A percentile compares a stretch with the other conserved stretches of the same genome.
phyloP scores from a whole-genome alignment of 2,329 filamentous ascomycete species.

The Alternaria triticimaculans region DNA sequence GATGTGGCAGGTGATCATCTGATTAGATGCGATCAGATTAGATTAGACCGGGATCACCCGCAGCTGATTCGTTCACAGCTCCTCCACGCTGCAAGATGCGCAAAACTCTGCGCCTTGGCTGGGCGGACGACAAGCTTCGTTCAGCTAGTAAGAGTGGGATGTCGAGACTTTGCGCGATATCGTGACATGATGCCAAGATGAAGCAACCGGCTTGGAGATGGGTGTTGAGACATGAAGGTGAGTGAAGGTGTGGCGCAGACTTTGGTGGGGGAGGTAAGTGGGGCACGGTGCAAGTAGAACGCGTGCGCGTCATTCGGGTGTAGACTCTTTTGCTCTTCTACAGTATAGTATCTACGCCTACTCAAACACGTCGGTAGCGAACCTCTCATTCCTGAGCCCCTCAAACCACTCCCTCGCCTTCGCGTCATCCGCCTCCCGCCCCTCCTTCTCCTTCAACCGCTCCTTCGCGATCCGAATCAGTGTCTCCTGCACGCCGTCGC shows the following conservation, averaged over 20 bases:
- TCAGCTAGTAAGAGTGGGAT: background rate
- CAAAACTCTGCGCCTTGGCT: conserved; percentile 1
- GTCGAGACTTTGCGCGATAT: background rate
- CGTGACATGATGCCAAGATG: background rate
- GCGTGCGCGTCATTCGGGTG: background rate
- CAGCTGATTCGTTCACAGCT: background rate
- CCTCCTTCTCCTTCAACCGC: conserved; percentile 47
- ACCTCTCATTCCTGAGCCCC: conserved; percentile 52
- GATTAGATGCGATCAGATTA: conserved; percentile 6
- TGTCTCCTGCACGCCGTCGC: conserved; percentile 52
- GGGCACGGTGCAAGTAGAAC: background rate
- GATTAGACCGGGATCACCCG: background rate
- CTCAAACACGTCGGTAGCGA: conserved; percentile 13
- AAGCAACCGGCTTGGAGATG: background rate
- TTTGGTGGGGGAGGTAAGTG: background rate
- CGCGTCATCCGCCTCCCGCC: conserved; percentile 47
- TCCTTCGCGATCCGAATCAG: conserved; percentile 55
- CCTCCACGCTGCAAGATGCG: background rate
- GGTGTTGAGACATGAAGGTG: background rate
- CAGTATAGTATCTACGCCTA: background rate
- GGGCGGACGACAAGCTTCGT: background rate
- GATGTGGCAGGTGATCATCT: background rate
- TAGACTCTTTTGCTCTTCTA: background rate
- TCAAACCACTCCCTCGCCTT: conserved; percentile 56
- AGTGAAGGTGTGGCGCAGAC: background rate